phyloP scores from a whole-genome alignment of 371 early-diverging fungal genomes.

The Mitosporidium daphniae region DNA sequence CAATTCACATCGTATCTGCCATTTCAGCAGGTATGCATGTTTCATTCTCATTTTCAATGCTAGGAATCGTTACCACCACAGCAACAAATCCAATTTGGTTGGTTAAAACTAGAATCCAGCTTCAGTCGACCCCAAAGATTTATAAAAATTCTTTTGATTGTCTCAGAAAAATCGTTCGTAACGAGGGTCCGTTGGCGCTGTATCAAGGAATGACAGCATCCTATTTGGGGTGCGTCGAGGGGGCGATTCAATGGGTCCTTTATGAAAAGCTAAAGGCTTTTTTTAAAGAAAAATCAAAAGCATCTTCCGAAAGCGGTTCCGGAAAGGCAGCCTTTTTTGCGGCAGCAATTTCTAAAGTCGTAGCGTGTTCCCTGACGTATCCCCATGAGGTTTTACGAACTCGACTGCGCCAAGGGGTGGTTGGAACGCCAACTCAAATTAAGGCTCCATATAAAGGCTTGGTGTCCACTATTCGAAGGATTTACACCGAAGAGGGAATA shows the following conservation, averaged over 20 bases:
- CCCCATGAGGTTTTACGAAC: constrained; percentile 11
- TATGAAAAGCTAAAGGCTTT: constrained; percentile 47
- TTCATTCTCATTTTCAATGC: constrained; percentile 37
- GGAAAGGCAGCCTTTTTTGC: constrained; percentile 36
- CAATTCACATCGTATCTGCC: constrained; percentile 27
- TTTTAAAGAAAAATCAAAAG: constrained; percentile 2
- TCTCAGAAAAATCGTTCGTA: constrained; percentile 15
- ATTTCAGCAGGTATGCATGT: constrained; percentile 30
- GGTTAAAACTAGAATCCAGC: constrained; percentile 47
- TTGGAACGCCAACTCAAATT: neutral
- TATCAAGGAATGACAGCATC: constrained; percentile 57
- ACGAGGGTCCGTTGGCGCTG: constrained; percentile 38
- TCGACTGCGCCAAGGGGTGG: neutral
- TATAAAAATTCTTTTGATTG: constrained; percentile 41
- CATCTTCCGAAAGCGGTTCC: too few relatives aligned
- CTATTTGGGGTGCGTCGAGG: constrained; percentile 7
- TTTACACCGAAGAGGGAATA: constrained; percentile 42
- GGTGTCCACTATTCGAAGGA: constrained; percentile 19
- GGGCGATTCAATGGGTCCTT: constrained; percentile 47
- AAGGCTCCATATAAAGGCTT: constrained; percentile 31
- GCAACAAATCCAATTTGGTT: constrained; percentile 79
- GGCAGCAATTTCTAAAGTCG: constrained; percentile 35
- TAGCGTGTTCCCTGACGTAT: constrained; percentile 46
- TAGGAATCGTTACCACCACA: constrained; percentile 31
- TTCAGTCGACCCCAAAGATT: constrained; percentile 2